Conservation (phyloP, 768 basidiomycete species). For the Filobasidium wieringae region DNA sequence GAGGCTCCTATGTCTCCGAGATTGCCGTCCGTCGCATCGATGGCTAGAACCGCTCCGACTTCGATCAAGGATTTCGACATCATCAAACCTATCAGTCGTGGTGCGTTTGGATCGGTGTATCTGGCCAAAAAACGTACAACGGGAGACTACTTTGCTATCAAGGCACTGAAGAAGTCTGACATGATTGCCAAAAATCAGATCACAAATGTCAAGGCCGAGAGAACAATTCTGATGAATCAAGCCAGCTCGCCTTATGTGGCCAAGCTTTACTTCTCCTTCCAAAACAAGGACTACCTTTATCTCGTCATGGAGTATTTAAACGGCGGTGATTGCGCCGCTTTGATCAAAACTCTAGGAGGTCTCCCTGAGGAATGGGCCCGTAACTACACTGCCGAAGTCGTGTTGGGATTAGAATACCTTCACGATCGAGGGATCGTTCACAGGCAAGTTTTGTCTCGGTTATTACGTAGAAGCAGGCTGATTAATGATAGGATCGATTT, state of each 20-base stretch:
- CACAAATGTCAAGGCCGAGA: conserved; percentile 97
- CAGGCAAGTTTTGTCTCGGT: conserved; percentile 52
- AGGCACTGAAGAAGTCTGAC: conserved; percentile 99
- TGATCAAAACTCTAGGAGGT: conserved; percentile 88
- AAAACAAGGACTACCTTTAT: conserved; percentile 97
- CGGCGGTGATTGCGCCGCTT: conserved; percentile 91
- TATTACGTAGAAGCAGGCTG: not conserved
- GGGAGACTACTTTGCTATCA: conserved; percentile 98
- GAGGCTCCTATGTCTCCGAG: conserved; percentile 69
- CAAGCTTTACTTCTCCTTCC: conserved; percentile 96
- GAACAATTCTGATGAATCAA: conserved; percentile 99
- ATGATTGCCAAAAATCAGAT: conserved; percentile 99
- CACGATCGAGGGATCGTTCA: conserved; percentile 91
- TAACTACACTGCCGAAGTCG: conserved; percentile 91
- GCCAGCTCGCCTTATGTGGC: conserved; percentile 96
- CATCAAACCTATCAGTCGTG: conserved; percentile 98
- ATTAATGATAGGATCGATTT: not conserved
- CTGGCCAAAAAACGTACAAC: conserved; percentile 96
- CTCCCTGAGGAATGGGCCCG: conserved; percentile 94
- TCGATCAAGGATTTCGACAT: conserved; percentile 99
- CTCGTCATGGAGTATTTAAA: conserved; percentile 99
- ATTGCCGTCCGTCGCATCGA: conserved; percentile 61
- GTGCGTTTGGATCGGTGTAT: conserved; percentile 96
- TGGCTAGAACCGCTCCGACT: conserved; percentile 66
- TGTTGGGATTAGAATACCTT: conserved; percentile 89